Percentiles rank a stretch among this genome's conserved stretches.
Conservation (phyloP, 805 yeast genomes). For the Yarrowia yakushimensis region DNA sequence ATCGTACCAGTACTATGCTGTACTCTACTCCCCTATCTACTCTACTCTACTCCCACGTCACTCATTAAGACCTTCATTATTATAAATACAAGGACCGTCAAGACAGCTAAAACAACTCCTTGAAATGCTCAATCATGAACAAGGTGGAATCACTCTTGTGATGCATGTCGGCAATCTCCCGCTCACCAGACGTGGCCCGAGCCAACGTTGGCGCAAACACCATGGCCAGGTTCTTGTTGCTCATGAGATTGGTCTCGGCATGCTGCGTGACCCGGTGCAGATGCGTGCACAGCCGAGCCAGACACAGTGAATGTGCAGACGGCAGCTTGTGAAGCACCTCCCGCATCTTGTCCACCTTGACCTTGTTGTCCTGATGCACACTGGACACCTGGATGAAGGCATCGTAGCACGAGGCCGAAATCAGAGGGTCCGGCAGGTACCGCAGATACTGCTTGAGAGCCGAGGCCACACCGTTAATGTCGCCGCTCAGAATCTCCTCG, state of each 20-base stretch:
- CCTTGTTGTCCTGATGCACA: constrained; percentile 31
- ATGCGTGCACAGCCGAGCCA: constrained; percentile 60
- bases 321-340: constrained; percentile 57
- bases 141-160: constrained; percentile 75
- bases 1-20: no score
- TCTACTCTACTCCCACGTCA: no score
- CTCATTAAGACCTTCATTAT: neutral
- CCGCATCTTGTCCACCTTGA: constrained; percentile 45
- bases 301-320: constrained; percentile 56
- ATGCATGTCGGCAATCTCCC: constrained; percentile 82
- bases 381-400: constrained; percentile 53
- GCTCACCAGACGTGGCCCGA: constrained; percentile 71
- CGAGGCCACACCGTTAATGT: constrained; percentile 81
- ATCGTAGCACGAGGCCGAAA: constrained; percentile 67
- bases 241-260: constrained; percentile 71
- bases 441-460: constrained; percentile 85
- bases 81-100: constrained; percentile 11
- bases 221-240: constrained; percentile 72
- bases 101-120: neutral
- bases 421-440: constrained; percentile 78
- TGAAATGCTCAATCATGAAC: constrained; percentile 46
- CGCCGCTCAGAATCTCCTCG: constrained; percentile 48
- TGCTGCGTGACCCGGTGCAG: constrained; percentile 54
- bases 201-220: constrained; percentile 94
- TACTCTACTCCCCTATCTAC: no score